phyloP scores from a whole-genome alignment of 169 alveolate genomes.

The Plasmodium coatneyi region DNA sequence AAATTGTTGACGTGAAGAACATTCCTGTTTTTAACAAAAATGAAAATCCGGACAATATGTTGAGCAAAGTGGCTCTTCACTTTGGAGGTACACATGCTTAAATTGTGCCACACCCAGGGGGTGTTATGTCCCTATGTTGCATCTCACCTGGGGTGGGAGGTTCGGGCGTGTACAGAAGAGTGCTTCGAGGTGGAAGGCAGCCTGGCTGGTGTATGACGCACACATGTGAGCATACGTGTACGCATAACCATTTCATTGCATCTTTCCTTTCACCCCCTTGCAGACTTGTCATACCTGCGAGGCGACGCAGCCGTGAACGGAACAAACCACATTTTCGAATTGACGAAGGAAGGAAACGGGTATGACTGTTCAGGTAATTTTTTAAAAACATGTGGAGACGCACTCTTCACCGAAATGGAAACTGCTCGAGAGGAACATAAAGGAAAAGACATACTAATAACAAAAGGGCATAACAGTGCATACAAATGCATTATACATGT shows the following conservation, averaged over 20 bases:
- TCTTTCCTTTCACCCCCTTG: not conserved
- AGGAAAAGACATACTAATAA: constrained; percentile 52
- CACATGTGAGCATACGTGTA: not conserved
- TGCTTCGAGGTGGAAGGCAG: not conserved
- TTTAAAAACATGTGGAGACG: constrained; percentile 71
- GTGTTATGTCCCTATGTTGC: not conserved
- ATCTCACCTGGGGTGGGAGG: not conserved
- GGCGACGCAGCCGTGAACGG: constrained; percentile 75
- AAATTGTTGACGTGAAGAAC: constrained; percentile 43
- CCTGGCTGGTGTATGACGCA: not conserved
- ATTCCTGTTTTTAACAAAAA: constrained; percentile 71
- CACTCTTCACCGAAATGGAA: constrained; percentile 44
- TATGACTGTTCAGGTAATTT: constrained; percentile 75
- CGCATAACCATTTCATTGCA: not conserved
- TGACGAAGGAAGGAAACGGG: constrained; percentile 73
- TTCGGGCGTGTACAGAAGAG: not conserved
- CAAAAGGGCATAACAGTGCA: constrained; percentile 72
- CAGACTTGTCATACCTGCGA: constrained; percentile 50
- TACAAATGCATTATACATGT: constrained; percentile 68
- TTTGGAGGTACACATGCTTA: constrained; percentile 72
- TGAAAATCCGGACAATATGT: constrained; percentile 41
- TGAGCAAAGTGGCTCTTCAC: constrained; percentile 70
- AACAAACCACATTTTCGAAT: constrained; percentile 46
- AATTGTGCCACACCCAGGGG: not conserved
- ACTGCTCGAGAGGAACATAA: constrained; percentile 23